These are phyloP conservation scores for Onygenales sp. DNA, from an alignment of 2,329 filamentous ascomycete species.

Conservation along the genomic window DNA sequence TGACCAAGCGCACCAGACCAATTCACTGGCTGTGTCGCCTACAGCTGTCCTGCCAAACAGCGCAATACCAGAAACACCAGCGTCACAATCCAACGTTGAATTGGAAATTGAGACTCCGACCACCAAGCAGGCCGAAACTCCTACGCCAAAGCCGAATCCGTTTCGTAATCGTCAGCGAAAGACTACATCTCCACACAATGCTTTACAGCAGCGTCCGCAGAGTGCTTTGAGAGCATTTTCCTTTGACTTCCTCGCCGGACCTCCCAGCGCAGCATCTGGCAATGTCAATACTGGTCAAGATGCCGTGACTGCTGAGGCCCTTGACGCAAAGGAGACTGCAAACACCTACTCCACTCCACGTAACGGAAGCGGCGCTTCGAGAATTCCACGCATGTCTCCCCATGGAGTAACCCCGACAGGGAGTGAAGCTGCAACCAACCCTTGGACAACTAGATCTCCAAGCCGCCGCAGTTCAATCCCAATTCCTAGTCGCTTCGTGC, in stretches of 20 bases:
- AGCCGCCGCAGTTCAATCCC: constrained; percentile 11
- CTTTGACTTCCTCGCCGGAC: neutral
- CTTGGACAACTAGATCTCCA: constrained; percentile 1
- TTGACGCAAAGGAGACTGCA: neutral
- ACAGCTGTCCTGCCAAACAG: neutral
- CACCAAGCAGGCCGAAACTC: neutral
- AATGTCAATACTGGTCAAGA: neutral
- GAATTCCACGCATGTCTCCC: constrained; percentile 11
- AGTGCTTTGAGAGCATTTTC: neutral
- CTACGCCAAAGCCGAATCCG: constrained; percentile 5
- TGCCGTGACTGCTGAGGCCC: neutral
- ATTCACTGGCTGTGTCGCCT: neutral
- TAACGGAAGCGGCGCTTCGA: constrained; percentile 3
- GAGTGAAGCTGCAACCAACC: neutral
- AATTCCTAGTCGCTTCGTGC: constrained; percentile 9
- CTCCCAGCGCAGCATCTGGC: neutral
- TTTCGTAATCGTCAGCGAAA: constrained; percentile 4
- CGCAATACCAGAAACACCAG: neutral
- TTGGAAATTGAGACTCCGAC: neutral
- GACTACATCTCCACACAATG: neutral
- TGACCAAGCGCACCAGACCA: neutral
- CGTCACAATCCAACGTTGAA: neutral
- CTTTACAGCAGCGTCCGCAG: neutral
- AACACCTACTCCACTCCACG: neutral
- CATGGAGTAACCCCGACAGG: neutral